Percentiles rank a stretch among this genome's conserved stretches.
These are phyloP conservation scores for Candida succiphila DNA, from an alignment of 805 yeast genomes.

Conservation along the genomic window DNA sequence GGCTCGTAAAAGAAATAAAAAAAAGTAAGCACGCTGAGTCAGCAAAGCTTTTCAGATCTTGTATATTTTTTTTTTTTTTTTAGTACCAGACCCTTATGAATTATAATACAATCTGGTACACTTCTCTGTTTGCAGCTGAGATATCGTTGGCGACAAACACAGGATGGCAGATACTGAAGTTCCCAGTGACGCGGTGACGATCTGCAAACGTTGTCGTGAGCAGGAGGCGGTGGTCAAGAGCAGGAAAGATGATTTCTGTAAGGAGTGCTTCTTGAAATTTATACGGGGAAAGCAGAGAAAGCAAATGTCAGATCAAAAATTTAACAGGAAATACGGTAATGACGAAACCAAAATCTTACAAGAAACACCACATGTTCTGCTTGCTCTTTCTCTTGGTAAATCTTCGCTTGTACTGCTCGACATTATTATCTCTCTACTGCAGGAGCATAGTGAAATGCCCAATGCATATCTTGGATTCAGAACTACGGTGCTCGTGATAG, in stretches of 20 bases:
- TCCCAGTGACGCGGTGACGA: constrained; percentile 2
- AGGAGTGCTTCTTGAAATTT: constrained; percentile 59
- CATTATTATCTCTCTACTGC: constrained; percentile 47
- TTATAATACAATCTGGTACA: no score
- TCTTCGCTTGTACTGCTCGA: constrained; percentile 65
- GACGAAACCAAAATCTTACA: constrained; percentile 16
- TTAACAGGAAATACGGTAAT: constrained; percentile 56
- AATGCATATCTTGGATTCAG: constrained; percentile 63
- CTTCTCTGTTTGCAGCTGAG: neutral
- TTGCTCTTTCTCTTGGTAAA: constrained; percentile 58
- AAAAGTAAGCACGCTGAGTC: no score
- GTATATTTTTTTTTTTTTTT: constrained; percentile 9
- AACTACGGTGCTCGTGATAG: constrained; percentile 40
- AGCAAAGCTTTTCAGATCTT: no score
- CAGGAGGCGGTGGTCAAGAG: constrained; percentile 34
- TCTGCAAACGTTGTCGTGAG: constrained; percentile 42
- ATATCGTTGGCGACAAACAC: neutral
- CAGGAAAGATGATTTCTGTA: constrained; percentile 59
- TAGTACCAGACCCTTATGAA: neutral
- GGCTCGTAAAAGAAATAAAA: no score
- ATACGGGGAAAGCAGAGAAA: constrained; percentile 74
- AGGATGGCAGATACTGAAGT: neutral
- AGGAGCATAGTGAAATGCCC: constrained; percentile 59
- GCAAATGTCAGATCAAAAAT: constrained; percentile 62
- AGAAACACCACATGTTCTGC: constrained; percentile 33